Base-by-base conservation (phyloP, 257 asterid genomes). In the Gardenia jasminoides region DNA sequence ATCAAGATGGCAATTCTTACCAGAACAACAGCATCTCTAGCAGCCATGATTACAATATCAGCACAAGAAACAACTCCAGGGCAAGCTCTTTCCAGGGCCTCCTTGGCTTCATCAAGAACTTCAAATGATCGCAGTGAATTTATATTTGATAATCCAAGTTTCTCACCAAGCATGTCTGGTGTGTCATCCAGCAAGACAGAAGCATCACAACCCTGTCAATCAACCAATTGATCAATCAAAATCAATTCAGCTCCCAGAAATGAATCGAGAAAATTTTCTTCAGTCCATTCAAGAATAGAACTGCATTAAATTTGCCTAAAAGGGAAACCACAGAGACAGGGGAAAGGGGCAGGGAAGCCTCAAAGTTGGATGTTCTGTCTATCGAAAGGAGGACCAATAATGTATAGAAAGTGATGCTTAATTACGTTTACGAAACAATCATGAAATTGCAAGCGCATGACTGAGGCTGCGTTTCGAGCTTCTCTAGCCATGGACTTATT, bases 361-460 rank as follows among this genome's bases (percentile, higher is more conserved):
- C 48, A 10, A 44, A 44, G 48, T 6, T 11, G 15, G 2, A 36
- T 10, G 11, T 52, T 68, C 30, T 47, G 12, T 1, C 0, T 72
- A 44, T 13, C 13, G 41, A 22, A 15, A 9, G 26, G 2, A 17
- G 28, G 4, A 20, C 16, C 20, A 11, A 8, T 10, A 36, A 4
- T 41, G 28, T 56, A 33, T 36, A 52, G 36, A 15, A 70, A n/a
- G 52, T 70, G 31, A 20, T 26, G 47, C 62, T 76, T 91, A 95
- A 36, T 74, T 90, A 95, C 99, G 76, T 93, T 95, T 26, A 95
- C 98, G 7, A 95, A 85, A 86, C 99, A 95, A 76, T 95, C 99
- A 74, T 95, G 99, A 84, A 95, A 95, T 76, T 95, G 99, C 62
- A 95, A 80, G 31, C 99, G 95, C 99, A 95, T 93, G 31, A 93